Percentiles rank a stretch among this genome's conserved stretches.
Conservation (phyloP, 441 rosid species). For the Hura crepitans region DNA sequence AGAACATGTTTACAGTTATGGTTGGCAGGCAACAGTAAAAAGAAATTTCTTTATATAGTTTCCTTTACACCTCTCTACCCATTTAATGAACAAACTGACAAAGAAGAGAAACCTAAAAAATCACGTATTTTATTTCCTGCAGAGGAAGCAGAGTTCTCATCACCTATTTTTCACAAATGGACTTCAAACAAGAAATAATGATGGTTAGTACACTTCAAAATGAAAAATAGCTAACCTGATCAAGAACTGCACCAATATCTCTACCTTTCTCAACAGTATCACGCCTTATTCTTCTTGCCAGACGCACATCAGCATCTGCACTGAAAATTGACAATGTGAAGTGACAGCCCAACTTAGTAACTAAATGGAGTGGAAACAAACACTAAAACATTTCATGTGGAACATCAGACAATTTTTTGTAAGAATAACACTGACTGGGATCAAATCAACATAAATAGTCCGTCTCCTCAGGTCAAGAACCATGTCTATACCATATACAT, state of each 20-base stretch:
- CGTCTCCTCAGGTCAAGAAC: not conserved
- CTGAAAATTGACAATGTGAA: conserved; percentile 55
- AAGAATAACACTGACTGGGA: conserved; percentile 3
- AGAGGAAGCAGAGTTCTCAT: not conserved
- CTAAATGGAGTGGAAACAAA: conserved; percentile 17
- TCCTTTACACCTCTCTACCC: not conserved
- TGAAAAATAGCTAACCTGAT: conserved; percentile 58
- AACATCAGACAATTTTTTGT: not conserved
- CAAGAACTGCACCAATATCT: conserved; percentile 86
- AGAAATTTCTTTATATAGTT: not conserved
- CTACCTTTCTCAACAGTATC: conserved; percentile 90
- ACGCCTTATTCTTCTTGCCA: conserved; percentile 95
- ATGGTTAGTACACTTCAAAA: conserved; percentile 5
- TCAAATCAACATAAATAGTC: conserved; percentile 3
- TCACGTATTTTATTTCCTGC: not conserved
- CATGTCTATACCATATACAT: not conserved
- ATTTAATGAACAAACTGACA: not conserved
- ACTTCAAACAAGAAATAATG: not conserved
- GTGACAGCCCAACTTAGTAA: conserved; percentile 40
- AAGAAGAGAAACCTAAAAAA: not conserved
- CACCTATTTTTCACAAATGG: not conserved
- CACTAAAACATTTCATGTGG: not conserved
- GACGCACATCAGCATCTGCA: conserved; percentile 99
- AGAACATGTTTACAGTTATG: not conserved
- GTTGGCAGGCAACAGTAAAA: not conserved